These are phyloP conservation scores for Rasamsonia emersonii DNA, from an alignment of 2,329 filamentous ascomycete species.

Conservation along the genomic window DNA sequence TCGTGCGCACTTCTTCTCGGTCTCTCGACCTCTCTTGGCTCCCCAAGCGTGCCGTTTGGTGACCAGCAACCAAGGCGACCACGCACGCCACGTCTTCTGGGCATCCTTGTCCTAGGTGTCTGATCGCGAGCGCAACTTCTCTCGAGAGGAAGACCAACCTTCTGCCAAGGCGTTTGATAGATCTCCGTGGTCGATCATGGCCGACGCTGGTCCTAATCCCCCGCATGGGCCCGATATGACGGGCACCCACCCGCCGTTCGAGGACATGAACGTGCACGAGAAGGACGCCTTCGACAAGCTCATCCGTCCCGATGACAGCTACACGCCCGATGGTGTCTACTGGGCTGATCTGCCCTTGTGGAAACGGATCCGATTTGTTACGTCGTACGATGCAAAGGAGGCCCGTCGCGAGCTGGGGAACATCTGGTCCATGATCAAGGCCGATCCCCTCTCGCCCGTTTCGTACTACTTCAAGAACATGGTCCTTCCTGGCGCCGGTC, in stretches of 20 bases:
- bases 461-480: slow-evolving; percentile 83
- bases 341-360: slow-evolving; percentile 77
- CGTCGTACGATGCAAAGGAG: slow-evolving; percentile 62
- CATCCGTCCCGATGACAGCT: slow-evolving; percentile 81
- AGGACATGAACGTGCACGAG: slow-evolving; percentile 50
- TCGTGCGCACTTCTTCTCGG: too few relatives aligned
- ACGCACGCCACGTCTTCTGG: too few relatives aligned
- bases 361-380: slow-evolving; percentile 67
- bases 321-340: slow-evolving; percentile 73
- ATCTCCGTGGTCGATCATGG: too few relatives aligned
- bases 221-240: slow-evolving; percentile 42
- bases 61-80: too few relatives aligned
- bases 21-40: too few relatives aligned
- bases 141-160: not conserved
- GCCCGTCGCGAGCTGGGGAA: slow-evolving; percentile 55
- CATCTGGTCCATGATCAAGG: slow-evolving; percentile 74
- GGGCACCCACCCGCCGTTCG: slow-evolving; percentile 34
- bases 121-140: not conserved
- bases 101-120: too few relatives aligned
- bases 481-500: slow-evolving; percentile 82
- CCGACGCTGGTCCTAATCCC: slow-evolving; percentile 32
- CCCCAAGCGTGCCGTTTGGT: too few relatives aligned
- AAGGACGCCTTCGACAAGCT: slow-evolving; percentile 64
- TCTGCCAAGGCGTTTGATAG: too few relatives aligned
- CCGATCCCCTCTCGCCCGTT: slow-evolving; percentile 76